phyloP scores from a whole-genome alignment of 2,329 filamentous ascomycete species.

The Ascochyta clinopodiicola region DNA sequence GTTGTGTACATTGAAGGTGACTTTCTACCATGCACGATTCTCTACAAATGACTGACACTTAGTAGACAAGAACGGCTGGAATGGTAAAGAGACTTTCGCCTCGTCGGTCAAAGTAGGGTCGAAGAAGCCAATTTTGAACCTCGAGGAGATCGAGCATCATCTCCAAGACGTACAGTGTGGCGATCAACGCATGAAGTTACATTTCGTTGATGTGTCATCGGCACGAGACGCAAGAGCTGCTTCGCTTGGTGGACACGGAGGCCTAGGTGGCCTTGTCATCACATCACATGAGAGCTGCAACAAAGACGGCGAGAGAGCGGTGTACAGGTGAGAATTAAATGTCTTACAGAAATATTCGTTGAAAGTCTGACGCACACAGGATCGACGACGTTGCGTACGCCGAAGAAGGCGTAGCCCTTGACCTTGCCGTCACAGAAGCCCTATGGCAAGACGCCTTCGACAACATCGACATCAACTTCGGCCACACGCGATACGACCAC shows the following conservation, averaged over 20 bases:
- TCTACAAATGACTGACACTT: conserved; percentile 1
- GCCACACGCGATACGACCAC: conserved; percentile 40
- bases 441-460: conserved; percentile 42
- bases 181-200: conserved; percentile 34
- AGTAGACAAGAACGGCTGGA: conserved; percentile 34
- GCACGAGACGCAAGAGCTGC: conserved; percentile 37
- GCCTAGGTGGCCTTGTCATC: conserved; percentile 40
- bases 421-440: conserved; percentile 31
- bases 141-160: conserved; percentile 49
- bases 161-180: conserved; percentile 39
- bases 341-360: not conserved
- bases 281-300: conserved; percentile 49
- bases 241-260: conserved; percentile 25
- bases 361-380: not conserved
- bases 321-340: conserved; percentile 37
- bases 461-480: conserved; percentile 39
- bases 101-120: conserved; percentile 44
- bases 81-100: conserved; percentile 38
- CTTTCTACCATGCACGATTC: not conserved
- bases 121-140: conserved; percentile 39
- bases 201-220: conserved; percentile 34
- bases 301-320: conserved; percentile 43
- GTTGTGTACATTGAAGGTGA: conserved; percentile 45
- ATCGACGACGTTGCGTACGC: conserved; percentile 30
- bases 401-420: conserved; percentile 34